Evolutionary conservation across 805 yeast species (phyloP), one percentile per base, ranked within the genome.

Genomic region (Wickerhamomyces ciferrii): DNA sequence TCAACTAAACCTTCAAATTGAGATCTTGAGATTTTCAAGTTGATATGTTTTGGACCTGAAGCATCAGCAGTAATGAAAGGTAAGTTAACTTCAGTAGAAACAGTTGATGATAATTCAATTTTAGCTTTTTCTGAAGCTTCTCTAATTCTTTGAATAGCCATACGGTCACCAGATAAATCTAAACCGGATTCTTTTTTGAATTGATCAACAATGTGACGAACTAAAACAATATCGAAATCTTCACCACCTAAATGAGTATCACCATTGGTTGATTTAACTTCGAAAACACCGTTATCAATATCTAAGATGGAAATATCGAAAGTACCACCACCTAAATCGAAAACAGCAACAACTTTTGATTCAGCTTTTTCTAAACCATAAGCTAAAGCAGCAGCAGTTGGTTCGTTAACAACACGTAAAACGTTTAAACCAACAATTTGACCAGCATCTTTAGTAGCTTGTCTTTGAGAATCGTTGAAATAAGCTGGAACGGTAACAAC

Each of bases 191-290:
- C 75, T 45, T 68, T 60, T 61, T 80, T 68, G 68, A 85, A 84
- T 32, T 66, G 67, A 20, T 78, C 79, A 31, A 84, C 63, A 44
- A 86, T 80, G 66, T 81, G 68, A 36, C 73, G 64, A 53, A 79
- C 69, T 19, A 86, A 68, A 43, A 84, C 70, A 55, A 79, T 81
- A 68, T 86, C 95, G 62, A 85, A 84, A 67, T 86, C 95, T 65
- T 86, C 92, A 50, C 95, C 95, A 55, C 95, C 95, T 55, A 86
- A 72, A 67, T 84, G 92, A 19, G 92, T 84, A 64, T 86, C 84
- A 55, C 95, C 95, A 61, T 85, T 84, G 31, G 95, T 86, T 41
- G 92, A 84, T 55, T 86, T 72, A 19, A 86, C 94, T 65, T 85
- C 91, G 61, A 86, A 85, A 14, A 86, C 87, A 51, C 90, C 88